phyloP scores from a whole-genome alignment of 1,139 yeast genomes.

The Tardiomyces blankii region DNA sequence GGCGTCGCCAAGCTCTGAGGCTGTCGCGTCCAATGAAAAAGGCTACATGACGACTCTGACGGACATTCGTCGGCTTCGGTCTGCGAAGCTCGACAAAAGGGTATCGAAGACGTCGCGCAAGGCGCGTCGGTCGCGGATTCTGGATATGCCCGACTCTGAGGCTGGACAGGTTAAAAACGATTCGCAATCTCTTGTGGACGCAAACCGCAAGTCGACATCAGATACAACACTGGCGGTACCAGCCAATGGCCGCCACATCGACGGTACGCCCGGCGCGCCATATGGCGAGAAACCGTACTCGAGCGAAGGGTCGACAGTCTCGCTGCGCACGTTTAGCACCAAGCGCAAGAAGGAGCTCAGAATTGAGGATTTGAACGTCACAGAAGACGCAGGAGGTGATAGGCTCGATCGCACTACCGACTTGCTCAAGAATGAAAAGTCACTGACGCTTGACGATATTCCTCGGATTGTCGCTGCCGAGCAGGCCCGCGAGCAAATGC shows the following conservation, averaged over 20 bases:
- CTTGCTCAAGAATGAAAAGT: conserved; percentile 66
- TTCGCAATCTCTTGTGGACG: conserved; percentile 8
- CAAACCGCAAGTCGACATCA: conserved; percentile 1
- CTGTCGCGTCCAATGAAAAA: conserved; percentile 23
- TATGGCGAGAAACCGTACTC: conserved; percentile 23
- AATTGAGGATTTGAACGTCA: conserved; percentile 21
- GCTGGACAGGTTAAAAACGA: conserved; percentile 18
- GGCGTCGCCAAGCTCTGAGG: background rate
- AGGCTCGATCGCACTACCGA: conserved; percentile 46
- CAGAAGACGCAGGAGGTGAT: conserved; percentile 2
- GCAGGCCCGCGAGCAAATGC: conserved; percentile 87
- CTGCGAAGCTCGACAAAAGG: conserved; percentile 60
- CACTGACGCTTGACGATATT: conserved; percentile 87
- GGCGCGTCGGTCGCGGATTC: conserved; percentile 45
- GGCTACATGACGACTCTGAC: conserved; percentile 59
- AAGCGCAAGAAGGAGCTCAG: conserved; percentile 24
- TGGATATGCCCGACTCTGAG: conserved; percentile 34
- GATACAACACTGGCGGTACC: background rate
- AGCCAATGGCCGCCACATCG: background rate
- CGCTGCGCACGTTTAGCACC: background rate
- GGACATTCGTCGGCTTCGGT: conserved; percentile 69
- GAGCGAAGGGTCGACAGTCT: conserved; percentile 20
- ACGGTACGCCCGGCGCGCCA: background rate
- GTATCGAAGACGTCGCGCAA: conserved; percentile 46
- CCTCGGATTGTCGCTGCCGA: conserved; percentile 96